Evolutionary conservation across 1,284 basidiomycete genomes (phyloP).

Genomic region (Ganoderma sinense): DNA sequence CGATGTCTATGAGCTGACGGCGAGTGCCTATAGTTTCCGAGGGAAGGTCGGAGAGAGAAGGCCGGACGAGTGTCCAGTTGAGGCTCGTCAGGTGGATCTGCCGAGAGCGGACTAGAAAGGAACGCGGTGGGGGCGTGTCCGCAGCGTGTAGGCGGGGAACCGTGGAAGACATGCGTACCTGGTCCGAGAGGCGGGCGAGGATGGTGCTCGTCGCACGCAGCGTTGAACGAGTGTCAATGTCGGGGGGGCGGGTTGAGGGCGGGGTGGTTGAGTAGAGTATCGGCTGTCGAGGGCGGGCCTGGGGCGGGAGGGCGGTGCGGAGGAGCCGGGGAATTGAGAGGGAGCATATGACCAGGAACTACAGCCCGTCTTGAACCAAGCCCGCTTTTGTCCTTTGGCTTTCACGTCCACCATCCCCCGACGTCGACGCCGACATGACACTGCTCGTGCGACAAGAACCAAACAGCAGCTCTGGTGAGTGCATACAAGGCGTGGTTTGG

Average conservation of each 20-base stretch:
- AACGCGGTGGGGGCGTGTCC: conserved; percentile 1
- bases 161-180: background rate
- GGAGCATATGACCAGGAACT: conserved; percentile 2
- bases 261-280: background rate
- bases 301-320: background rate
- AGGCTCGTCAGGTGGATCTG: background rate
- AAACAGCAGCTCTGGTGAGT: conserved; percentile 11
- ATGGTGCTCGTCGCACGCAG: background rate
- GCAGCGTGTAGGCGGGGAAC: background rate
- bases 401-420: background rate
- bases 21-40: background rate
- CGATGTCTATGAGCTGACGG: no score
- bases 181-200: background rate
- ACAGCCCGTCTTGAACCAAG: background rate
- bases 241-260: background rate
- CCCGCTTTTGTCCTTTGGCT: background rate
- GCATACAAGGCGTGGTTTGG: background rate
- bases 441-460: background rate
- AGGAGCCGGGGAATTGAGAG: background rate
- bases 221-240: background rate
- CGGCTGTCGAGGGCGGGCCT: background rate
- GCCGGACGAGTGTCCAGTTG: background rate
- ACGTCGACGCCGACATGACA: background rate
- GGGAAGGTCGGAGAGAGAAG: background rate
- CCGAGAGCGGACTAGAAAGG: conserved; percentile 1